Percentiles rank a stretch among this genome's conserved stretches.
Evolutionary conservation across 108 stramenopile genomes (phyloP).

Genomic region (Chaetoceros muelleri): DNA sequence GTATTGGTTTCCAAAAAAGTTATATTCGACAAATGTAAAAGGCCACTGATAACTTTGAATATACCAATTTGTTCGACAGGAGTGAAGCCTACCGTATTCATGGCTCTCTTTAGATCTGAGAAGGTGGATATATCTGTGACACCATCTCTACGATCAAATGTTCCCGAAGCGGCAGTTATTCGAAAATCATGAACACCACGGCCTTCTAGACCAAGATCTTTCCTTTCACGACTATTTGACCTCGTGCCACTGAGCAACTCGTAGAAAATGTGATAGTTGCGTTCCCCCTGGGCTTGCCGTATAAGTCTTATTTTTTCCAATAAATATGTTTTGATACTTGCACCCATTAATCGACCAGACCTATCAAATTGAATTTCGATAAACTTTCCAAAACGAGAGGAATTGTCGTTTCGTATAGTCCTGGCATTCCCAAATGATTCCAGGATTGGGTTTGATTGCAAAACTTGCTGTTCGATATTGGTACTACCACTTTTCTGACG

Average conservation of each 20-base stretch:
- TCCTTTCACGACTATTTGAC: slow-evolving; percentile 1
- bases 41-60: slow-evolving; percentile 29
- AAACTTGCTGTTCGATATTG: slow-evolving; percentile 74
- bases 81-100: slow-evolving; percentile 41
- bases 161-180: slow-evolving; percentile 37
- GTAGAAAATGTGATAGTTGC: slow-evolving; percentile 92
- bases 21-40: slow-evolving; percentile 52
- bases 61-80: slow-evolving; percentile 26
- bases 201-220: slow-evolving; percentile 2
- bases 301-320: slow-evolving; percentile 90
- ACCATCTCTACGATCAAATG: slow-evolving; percentile 43
- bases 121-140: slow-evolving; percentile 33
- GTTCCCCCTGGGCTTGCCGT: slow-evolving; percentile 67
- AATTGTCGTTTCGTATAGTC: slow-evolving; percentile 82
- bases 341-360: slow-evolving; percentile 59
- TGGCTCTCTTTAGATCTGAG: slow-evolving; percentile 27
- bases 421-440: slow-evolving; percentile 96
- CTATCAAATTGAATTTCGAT: slow-evolving; percentile 80
- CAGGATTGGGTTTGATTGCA: slow-evolving; percentile 91
- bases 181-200: slow-evolving; percentile 28
- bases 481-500: slow-evolving; percentile 9
- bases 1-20: slow-evolving; percentile 40
- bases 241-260: slow-evolving; percentile 37
- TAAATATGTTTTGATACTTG: slow-evolving; percentile 85
- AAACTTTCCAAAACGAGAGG: slow-evolving; percentile 86